Base-by-base conservation (phyloP, 192 early-diverging fungal genomes). In the Podila clonocystis region DNA sequence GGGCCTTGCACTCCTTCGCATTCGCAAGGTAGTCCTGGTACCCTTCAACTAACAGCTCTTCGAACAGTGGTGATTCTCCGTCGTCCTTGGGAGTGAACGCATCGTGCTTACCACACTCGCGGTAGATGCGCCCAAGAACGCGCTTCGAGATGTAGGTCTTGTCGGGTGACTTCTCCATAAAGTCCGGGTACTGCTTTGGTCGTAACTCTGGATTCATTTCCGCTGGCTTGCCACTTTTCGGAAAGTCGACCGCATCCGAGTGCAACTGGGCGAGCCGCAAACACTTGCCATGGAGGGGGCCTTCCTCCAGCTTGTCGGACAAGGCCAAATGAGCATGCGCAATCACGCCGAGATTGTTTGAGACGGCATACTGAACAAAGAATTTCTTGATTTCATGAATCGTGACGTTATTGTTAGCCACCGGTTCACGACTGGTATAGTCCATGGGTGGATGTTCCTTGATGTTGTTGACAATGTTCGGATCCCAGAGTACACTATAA, bases 191-290 rank as follows among this genome's bases (percentile, higher is more conserved):
- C 15, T 24, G 26, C 31, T 66, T 70, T 5, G 86, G 86, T 28
- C 72, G 50, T 2, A 91, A 72, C 11, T 86, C 86, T 1, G 49
- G 30, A 20, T 62, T 71, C 34, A 93, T 70, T 11, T 45, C 48
- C 4, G 89, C 91, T 24, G 93, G 89, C 19, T 78, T 83, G 1
- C 89, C 90, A 17, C 91, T 88, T 68, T 95, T 95, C 9, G 89
- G 87, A 38, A 91, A 95, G 75, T 95, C 94, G 5, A 95, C 93
- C 0, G 94, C 94, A 11, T 82, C 83, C 15, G 93, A 93, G 66
- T 92, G 91, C 2, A 94, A 72, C 45, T 90, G 84, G 2, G 94
- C 94, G 17, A 95, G 82, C 0, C 72, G 70, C 0, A 91, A 30
- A 62, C 91, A 93, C 17, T 73, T 71, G 5, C 82, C 84, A 62